Base-by-base conservation (phyloP, 192 early-diverging fungal genomes). In the Backusella psychrophila region DNA sequence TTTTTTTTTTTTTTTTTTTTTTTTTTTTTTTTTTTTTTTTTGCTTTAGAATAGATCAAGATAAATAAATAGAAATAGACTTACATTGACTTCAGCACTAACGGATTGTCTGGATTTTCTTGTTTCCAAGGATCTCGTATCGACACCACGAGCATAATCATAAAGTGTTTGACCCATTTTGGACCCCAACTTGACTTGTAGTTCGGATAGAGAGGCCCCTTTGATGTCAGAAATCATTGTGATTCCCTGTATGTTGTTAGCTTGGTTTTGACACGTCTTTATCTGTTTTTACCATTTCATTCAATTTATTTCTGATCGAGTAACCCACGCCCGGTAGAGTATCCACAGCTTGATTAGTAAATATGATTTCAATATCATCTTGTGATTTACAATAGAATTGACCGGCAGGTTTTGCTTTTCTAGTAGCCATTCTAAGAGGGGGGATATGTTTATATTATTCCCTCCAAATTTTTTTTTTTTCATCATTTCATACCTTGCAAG, bases 41-140 rank as follows among this genome's bases (percentile, higher is more conserved):
- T 14, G 15, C 0, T 12, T 44, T 44, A 44, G 42, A 44, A 44
- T 12, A 44, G 42, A 44, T 12, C 4, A 4, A 44, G 38, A 44
- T 0, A 44, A 4, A 44, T 17, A 75, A 0, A 56, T 23, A 72
- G n/a, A 6, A 35, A n/a, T 33, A 33, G 31, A 74, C 66, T 71
- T 75, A 75, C 76, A 65, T 91, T 91, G 19, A 96, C 89, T 73
- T 96, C 94, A 2, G 91, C 93, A 42, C 94, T 94, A 31, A 97
- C 91, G 53, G 88, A 90, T 78, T 94, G 92, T 6, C 95, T 87
- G 5, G 84, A 70, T 63, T 87, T 84, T 74, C 93, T 88, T 21
- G 87, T 88, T n/a, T 87, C 84, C 14, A 96, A 75, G 11, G 81
- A 81, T 2, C 93, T 86, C 19, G 87, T 80, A 78, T 98, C 96